Evolutionary conservation across 495 filamentous ascomycete genomes (phyloP), one percentile per base, ranked within the genome.

Genomic region (Staphylotrichum tortipilum): DNA sequence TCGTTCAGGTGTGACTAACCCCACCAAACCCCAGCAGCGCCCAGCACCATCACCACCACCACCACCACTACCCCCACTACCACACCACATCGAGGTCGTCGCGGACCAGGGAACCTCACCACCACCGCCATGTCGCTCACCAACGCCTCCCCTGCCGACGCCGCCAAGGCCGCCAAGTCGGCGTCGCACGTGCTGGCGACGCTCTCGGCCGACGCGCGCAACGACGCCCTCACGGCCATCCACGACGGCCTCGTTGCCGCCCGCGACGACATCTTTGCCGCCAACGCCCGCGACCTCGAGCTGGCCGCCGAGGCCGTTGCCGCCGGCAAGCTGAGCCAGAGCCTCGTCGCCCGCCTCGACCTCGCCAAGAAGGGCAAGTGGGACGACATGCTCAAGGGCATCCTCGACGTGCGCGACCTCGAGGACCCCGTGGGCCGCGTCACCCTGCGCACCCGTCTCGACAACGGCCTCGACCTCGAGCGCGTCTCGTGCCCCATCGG

Each of bases 331-430:
- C 67, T 97, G 19, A 94, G 82, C 58, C 77, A 84, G 56, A 94
- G 88, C 63, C 75, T 99, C 15, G 75, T 97, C n/a, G 92, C 95
- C 58, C 75, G 92, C 54, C 74, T 99, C 44, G 91, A 97, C 57
- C 70, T 98, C 10, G 79, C 81, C 8, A 84, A 84, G 61, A 78
- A 79, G 45, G 89, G 90, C 33, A 97, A 98, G 72, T 98, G 82
- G 77, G 88, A 95, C 57, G 92, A 96, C 57, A 99, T 97, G 92
- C 76, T 99, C 40, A 82, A 94, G 66, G 94, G 92, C 23, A 94
- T 99, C 53, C 64, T 95, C 44, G 86, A 91, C 68, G 94, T 99
- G 34, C 76, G 86, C 55, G 80, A 79, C 44, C 75, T 99, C 12
- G 81, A 85, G 49, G 92, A 99, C 69, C 92, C 94, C 54, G 92